These are phyloP conservation scores for Suillus occidentalis DNA, from an alignment of 768 basidiomycete genomes.

Conservation along the genomic window DNA sequence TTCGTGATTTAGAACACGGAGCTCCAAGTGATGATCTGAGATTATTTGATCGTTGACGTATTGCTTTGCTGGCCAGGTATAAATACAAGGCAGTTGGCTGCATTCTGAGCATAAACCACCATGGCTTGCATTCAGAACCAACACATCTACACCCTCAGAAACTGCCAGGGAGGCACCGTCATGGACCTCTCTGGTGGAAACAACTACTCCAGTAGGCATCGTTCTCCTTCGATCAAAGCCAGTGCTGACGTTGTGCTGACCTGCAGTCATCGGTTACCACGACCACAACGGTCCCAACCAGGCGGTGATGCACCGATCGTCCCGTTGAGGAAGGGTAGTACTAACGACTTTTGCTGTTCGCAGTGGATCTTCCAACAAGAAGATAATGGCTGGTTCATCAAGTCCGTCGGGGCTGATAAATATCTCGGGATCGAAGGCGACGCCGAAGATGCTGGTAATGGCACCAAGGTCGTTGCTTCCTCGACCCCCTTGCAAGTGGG, in stretches of 20 bases:
- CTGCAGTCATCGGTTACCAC: conserved; percentile 49
- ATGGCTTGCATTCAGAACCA: conserved; percentile 35
- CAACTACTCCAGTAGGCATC: conserved; percentile 42
- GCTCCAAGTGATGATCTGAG: background rate
- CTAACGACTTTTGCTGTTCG: background rate
- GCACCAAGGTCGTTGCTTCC: conserved; percentile 39
- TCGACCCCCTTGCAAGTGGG: conserved; percentile 44
- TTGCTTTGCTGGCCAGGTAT: background rate
- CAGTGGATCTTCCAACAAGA: conserved; percentile 49
- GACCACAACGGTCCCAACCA: conserved; percentile 49
- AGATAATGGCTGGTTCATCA: conserved; percentile 43
- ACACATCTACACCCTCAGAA: conserved; percentile 45
- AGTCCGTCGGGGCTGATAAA: conserved; percentile 38
- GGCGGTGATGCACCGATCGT: conserved; percentile 32
- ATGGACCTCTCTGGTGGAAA: conserved; percentile 58
- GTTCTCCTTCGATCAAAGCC: background rate
- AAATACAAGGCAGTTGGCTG: background rate
- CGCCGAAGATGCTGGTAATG: conserved; percentile 29
- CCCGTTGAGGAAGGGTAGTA: background rate
- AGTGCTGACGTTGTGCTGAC: background rate
- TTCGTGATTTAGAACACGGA: background rate
- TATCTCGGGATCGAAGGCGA: conserved; percentile 41
- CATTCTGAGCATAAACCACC: background rate
- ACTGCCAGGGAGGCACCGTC: conserved; percentile 51
- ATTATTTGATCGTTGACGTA: background rate